phyloP scores from a whole-genome alignment of 169 alveolate genomes.

The Miamiensis avidus region DNA sequence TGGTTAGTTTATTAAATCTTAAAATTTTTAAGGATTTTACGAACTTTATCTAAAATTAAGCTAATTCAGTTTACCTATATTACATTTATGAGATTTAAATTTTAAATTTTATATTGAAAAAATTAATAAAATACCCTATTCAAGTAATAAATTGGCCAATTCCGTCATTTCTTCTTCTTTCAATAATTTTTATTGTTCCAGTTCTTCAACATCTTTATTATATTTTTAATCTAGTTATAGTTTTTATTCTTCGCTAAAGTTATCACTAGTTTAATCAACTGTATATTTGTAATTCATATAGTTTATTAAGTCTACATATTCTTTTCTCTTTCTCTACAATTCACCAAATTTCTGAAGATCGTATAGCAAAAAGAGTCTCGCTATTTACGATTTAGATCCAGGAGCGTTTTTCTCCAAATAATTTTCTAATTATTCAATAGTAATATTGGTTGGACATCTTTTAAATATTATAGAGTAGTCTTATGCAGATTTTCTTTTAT shows the following conservation, averaged over 20 bases:
- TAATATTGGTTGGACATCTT: neutral
- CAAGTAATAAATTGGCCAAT: no score
- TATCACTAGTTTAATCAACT: neutral
- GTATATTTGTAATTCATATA: neutral
- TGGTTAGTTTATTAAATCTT: no score
- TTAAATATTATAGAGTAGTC: neutral
- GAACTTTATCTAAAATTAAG: no score
- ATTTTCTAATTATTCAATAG: neutral
- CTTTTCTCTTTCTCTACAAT: neutral
- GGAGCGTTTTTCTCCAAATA: neutral
- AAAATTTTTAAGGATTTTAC: no score
- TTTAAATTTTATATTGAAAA: no score
- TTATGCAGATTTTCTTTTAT: neutral
- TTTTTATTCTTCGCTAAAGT: no score
- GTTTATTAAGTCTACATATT: neutral
- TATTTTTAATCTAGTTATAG: neutral
- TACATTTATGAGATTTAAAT: no score
- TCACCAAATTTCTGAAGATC: neutral
- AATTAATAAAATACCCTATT: no score
- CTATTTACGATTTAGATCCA: neutral
- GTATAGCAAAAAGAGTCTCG: neutral
- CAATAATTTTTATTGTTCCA: no score
- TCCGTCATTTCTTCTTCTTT: neutral
- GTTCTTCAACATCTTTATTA: neutral
- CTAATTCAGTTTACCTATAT: no score